Base-by-base conservation (phyloP, 306 rosid species). In the Malus domestica region DNA sequence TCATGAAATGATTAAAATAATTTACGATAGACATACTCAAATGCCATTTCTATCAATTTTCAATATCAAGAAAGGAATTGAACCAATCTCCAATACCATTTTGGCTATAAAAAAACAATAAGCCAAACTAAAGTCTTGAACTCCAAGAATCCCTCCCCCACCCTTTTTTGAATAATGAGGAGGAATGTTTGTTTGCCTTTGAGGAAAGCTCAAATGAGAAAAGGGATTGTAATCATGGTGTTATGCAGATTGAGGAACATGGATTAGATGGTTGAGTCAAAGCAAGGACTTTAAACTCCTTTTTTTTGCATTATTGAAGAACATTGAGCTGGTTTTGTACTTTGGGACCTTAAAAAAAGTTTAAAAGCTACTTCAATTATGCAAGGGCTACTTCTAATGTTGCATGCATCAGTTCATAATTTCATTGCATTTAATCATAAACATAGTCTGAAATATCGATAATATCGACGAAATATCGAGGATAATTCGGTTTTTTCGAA, bases 281-380 rank as follows among this genome's bases (percentile, higher is more conserved):
- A 76, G 60, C 42, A 70, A 72, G 46, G 61, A 80, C 61, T 44
- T n/a, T 57, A 27, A 6, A 51, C 8, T 38, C 19, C 16, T 45
- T 46, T 45, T 45, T 72, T 80, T 77, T 69, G 91, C 85, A 87
- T 89, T 89, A 88, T 91, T 89, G 86, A 79, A 83, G 84, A 89
- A 85, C 91, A 89, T 79, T 83, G 89, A 88, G 93, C 84, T 86
- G 80, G 90, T 83, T 86, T 78, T 80, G 94, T 89, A 91, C 92
- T 86, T 86, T 23, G 74, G 86, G 76, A 13, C 79, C 77, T 64
- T 29, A 38, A 5, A 15, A 15, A 75, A 80, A 59, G 5, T 49
- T 74, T 57, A 8, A 72, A 84, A 81, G 81, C 75, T 73, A 62
- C 45, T 71, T 87, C 87, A 83, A 86, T 85, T 65, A 88, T 85